Percentiles rank a stretch among this genome's conserved stretches.
These are phyloP conservation scores for Zygosaccharomyces bisporus DNA, from an alignment of 805 yeast species.

Conservation along the genomic window DNA sequence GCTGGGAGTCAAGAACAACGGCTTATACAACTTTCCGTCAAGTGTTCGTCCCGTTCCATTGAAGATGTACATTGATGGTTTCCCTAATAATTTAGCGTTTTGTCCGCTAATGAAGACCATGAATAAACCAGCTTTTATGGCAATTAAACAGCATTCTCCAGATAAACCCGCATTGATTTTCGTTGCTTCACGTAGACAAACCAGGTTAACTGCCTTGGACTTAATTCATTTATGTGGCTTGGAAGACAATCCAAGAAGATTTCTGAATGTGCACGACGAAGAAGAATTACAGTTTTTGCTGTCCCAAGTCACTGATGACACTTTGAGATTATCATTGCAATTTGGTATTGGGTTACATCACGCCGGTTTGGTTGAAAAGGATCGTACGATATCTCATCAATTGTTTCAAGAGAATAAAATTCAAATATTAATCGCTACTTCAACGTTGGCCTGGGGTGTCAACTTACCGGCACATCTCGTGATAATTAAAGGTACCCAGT, in stretches of 20 bases:
- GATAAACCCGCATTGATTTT: constrained; percentile 93
- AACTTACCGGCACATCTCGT: constrained; percentile 99
- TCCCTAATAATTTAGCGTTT: constrained; percentile 72
- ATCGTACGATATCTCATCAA: constrained; percentile 82
- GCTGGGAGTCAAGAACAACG: constrained; percentile 79
- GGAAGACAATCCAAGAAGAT: constrained; percentile 55
- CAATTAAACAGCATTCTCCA: constrained; percentile 88
- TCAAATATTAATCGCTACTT: constrained; percentile 89
- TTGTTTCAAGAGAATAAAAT: constrained; percentile 81
- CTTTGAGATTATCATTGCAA: constrained; percentile 65
- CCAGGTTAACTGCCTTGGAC: constrained; percentile 75
- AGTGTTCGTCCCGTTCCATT: constrained; percentile 93
- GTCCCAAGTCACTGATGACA: constrained; percentile 87
- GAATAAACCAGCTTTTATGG: constrained; percentile 78
- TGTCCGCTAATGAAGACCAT: constrained; percentile 71
- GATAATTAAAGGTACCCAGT: constrained; percentile 93
- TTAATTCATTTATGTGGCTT: constrained; percentile 69
- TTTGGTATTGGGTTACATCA: constrained; percentile 92
- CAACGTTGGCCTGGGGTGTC: constrained; percentile 99
- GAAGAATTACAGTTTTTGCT: constrained; percentile 74
- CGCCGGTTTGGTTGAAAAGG: constrained; percentile 92
- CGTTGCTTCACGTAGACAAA: constrained; percentile 93
- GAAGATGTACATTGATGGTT: constrained; percentile 84
- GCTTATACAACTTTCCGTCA: constrained; percentile 92
- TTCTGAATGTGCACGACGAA: constrained; percentile 65